Evolutionary conservation across 495 filamentous ascomycete genomes (phyloP), one percentile per base, ranked within the genome.

Genomic region (Podospora anserina): DNA sequence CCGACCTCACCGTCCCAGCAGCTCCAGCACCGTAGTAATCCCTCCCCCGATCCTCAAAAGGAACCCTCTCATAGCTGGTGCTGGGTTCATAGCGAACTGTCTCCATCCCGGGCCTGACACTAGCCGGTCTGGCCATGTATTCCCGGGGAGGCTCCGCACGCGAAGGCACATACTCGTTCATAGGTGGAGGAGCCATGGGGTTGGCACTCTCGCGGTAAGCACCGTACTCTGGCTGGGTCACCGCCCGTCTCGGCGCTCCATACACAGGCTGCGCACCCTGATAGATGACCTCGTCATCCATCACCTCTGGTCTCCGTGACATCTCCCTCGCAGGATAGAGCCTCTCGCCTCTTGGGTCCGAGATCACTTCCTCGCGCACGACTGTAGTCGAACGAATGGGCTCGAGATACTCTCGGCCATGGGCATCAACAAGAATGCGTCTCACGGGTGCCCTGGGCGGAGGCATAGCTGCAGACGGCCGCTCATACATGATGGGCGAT

Each of bases 341-440:
- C 26, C 82, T 75, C 66, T 84, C 83, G 66, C 85, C 87, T 67
- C 82, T 76, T 55, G 72, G 65, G 5, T 79, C 72, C 6, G 83
- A 78, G 18, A 78, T 79, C 0, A 82, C 71, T 4, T 83, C 84
- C 30, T 83, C 78, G 39, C 83, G 76, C 34, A 81, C 66, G 18
- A 79, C 71, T 13, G 80, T 68, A 20, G 73, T 39, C 23, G 85
- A 78, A 20, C 85, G 74, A 6, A 88, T 77, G 39, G 84, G 83
- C 74, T 91, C 90, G 61, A 89, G 79, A 71, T 89, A 94, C 72
- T 91, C 84, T 66, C 88, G 88, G 26, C 91, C 91, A 77, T 85
- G 87, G 65, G 89, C 85, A 75, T 92, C 90, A 60, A 93, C 79
- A 58, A 92, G 78, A 66, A 92, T 87, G 61, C 90, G 85, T 44